Evolutionary conservation across 306 rosid genomes (phyloP).

Genomic region (Pachyrhizus erosus): DNA sequence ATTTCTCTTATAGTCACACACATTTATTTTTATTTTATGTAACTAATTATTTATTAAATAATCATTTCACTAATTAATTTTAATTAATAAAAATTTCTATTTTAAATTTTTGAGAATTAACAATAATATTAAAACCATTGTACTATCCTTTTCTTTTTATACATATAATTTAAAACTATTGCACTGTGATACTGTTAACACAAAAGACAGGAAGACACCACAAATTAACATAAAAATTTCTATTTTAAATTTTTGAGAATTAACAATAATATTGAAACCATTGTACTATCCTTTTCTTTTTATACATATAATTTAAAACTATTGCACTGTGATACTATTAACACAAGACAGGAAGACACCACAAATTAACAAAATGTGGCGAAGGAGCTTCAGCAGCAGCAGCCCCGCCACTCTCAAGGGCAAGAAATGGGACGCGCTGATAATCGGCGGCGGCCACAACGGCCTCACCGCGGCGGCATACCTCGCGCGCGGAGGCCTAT

Average conservation of each 20-base stretch:
- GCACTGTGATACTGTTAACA: background rate
- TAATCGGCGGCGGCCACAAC: conserved; percentile 96
- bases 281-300: background rate
- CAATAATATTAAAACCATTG: background rate
- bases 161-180: background rate
- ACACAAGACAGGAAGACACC: background rate
- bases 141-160: too few species aligned
- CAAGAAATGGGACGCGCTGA: conserved; percentile 89
- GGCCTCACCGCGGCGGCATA: conserved; percentile 95
- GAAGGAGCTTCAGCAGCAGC: conserved; percentile 62
- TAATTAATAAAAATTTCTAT: too few species aligned
- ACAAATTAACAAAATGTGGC: conserved; percentile 62
- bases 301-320: too few species aligned
- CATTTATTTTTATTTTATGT: too few species aligned
- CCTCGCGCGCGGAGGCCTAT: conserved; percentile 85
- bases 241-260: too few species aligned
- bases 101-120: too few species aligned
- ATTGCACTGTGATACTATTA: too few species aligned
- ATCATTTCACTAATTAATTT: too few species aligned
- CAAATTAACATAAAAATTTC: too few species aligned
- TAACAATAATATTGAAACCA: background rate
- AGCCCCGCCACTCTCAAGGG: conserved; percentile 47
- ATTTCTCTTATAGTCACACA: too few species aligned
- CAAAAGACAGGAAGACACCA: too few species aligned
- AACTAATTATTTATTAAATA: too few species aligned